A percentile compares a stretch with the other conserved stretches of the same genome.
phyloP scores from a whole-genome alignment of 768 basidiomycete genomes.

The Mycena crocata region DNA sequence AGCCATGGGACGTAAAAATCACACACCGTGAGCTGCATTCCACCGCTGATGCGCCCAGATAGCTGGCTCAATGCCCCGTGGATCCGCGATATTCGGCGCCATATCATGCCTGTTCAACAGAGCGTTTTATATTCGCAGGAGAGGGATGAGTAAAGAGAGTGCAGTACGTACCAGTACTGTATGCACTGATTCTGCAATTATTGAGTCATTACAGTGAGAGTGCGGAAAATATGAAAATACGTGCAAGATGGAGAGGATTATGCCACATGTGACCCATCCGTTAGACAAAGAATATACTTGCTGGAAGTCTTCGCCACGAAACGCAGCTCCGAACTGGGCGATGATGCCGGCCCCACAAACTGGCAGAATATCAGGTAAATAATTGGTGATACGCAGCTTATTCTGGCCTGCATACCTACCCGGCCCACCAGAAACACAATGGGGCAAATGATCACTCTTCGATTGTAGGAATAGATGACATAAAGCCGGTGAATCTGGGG shows the following conservation, averaged over 20 bases:
- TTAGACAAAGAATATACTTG: neutral
- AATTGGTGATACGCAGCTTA: neutral
- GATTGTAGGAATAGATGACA: neutral
- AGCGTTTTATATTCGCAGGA: neutral
- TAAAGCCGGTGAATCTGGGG: constrained; percentile 13
- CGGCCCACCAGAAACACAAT: neutral
- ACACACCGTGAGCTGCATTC: neutral
- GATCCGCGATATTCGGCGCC: neutral
- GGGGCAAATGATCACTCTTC: neutral
- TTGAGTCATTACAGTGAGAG: no score
- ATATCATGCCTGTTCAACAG: constrained; percentile 12
- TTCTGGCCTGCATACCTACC: neutral
- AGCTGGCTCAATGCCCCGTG: neutral
- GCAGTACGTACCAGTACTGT: neutral
- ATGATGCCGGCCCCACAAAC: neutral
- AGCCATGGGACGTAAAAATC: neutral
- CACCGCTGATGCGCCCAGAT: neutral
- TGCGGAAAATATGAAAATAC: neutral
- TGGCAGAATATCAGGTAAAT: no score
- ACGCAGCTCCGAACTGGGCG: neutral
- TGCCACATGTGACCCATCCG: constrained; percentile 5
- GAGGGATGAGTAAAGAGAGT: neutral
- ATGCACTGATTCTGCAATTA: constrained; percentile 1
- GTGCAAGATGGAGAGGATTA: constrained; percentile 1
- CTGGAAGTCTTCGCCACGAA: no score